Percentiles rank a stretch among this genome's conserved stretches.
These are phyloP conservation scores for Smittium mucronatum DNA, from an alignment of 371 early-diverging fungal genomes.

Conservation along the genomic window DNA sequence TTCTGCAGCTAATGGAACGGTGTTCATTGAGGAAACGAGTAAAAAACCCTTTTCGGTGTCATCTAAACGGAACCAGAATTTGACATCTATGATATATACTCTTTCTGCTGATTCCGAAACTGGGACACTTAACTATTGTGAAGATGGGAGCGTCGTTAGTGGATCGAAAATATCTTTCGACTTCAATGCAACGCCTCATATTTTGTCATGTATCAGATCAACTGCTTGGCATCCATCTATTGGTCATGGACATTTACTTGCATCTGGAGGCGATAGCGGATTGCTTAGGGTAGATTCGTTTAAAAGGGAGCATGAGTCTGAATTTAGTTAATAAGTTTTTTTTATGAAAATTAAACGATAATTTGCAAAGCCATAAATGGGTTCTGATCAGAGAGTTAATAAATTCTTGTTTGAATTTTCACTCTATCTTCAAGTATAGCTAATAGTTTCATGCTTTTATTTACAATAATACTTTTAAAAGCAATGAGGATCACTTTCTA, in stretches of 20 bases:
- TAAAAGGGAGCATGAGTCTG: too few species aligned
- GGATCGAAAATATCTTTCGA: neutral
- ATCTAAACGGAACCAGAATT: neutral
- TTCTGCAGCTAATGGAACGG: neutral
- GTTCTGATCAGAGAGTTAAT: too few species aligned
- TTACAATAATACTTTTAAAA: too few species aligned
- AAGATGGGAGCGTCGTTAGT: neutral
- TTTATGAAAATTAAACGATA: too few species aligned
- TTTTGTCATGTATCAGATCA: neutral
- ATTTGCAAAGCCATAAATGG: too few species aligned
- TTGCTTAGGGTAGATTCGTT: neutral
- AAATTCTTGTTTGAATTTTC: too few species aligned
- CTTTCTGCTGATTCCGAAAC: neutral
- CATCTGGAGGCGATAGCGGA: conserved; percentile 1
- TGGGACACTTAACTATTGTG: too few species aligned
- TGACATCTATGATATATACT: neutral
- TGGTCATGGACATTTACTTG: conserved; percentile 2
- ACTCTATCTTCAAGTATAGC: too few species aligned
- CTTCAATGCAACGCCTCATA: neutral
- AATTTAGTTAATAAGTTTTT: too few species aligned
- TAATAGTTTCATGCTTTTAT: too few species aligned
- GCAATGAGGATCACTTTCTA: too few species aligned
- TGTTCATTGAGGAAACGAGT: neutral
- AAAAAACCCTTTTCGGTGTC: neutral
- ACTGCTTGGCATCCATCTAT: conserved; percentile 7